Conservation (phyloP, 176 grass and related monocot species). For the Avena atlantica region DNA sequence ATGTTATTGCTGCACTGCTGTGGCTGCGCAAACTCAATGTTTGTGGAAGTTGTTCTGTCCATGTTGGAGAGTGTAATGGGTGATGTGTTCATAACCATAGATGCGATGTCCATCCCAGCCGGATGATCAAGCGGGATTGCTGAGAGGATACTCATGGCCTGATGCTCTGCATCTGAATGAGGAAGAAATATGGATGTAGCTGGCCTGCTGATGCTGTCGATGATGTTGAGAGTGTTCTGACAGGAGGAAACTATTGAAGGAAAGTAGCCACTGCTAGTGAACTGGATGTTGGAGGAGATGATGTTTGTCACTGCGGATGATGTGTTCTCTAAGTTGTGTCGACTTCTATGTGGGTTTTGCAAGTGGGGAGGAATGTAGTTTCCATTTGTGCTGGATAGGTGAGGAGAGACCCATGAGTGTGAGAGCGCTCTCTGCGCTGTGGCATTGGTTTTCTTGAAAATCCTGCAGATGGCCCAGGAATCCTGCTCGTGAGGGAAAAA, state of each 20-base stretch:
- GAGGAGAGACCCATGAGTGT: conserved; percentile 76
- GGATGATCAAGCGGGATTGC: conserved; percentile 54
- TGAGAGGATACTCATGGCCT: conserved; percentile 53
- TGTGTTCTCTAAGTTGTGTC: conserved; percentile 58
- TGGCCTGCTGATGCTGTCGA: conserved; percentile 51
- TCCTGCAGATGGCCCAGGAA: conserved; percentile 94
- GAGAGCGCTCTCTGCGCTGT: conserved; percentile 78
- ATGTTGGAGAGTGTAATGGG: conserved; percentile 44
- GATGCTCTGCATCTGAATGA: conserved; percentile 42
- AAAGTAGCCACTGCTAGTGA: conserved; percentile 50
- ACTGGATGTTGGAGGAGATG: conserved; percentile 52
- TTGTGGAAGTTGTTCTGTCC: conserved; percentile 44
- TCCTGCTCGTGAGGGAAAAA: conserved; percentile 64
- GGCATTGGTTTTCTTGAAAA: conserved; percentile 95
- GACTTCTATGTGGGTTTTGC: conserved; percentile 38
- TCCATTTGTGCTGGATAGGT: conserved; percentile 52
- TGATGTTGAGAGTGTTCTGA: conserved; percentile 56
- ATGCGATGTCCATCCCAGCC: conserved; percentile 61
- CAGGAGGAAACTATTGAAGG: conserved; percentile 52
- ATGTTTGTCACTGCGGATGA: conserved; percentile 55
- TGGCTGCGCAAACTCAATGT: conserved; percentile 67
- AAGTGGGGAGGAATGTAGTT: conserved; percentile 43
- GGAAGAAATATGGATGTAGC: conserved; percentile 40
- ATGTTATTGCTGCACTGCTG: conserved; percentile 49
- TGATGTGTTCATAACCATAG: conserved; percentile 74